Base-by-base conservation (phyloP, 2,329 filamentous ascomycete species). In the Fusarium haematococcum region DNA sequence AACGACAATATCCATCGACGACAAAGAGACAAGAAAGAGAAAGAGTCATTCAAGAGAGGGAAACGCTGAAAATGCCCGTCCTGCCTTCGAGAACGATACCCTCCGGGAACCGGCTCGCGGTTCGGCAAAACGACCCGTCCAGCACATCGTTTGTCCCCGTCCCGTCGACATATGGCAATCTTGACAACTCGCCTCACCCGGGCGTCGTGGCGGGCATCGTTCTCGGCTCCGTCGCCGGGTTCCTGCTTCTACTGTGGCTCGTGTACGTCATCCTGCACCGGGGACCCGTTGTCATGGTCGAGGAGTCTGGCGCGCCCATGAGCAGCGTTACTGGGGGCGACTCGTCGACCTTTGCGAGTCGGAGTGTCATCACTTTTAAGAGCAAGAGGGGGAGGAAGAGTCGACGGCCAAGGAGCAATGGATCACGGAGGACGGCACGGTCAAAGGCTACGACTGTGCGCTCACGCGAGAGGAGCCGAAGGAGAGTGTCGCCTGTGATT, bases 231-330 rank as follows among this genome's bases (percentile, higher is more conserved):
- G 83, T 87, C 57, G 84, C 81, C 32, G 89, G 85, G 62, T 88
- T 91, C 79, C 79, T 90, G 35, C 81, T 91, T 37, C 70, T 90
- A 14, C 80, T 90, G 33, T 86, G 87, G 79, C 77, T 90, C 14
- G 73, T 90, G 66, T 89, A 88, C 78, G 83, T 85, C 3, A 83
- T 83, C n/a, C 80, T 89, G 33, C 85, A 86, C 68, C 82, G 85
- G 33, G 83, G 83, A 1, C 85, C 83, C 2, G 76, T 81, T 41
- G 79, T 79, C 63, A 70, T 78, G 35, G 75, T 76, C 27, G 75
- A 76, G 6, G 62, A 66, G 57, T 75, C 73, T 13, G 57, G 69
- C 5, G 70, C 63, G 3, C 72, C 73, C 3, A 75, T 77, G 67
- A 77, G 76, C 10, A 77, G 69, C 2, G 69, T 75, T 6, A 77